A percentile compares a stretch with the other conserved stretches of the same genome.
Evolutionary conservation across 352 stramenopile genomes (phyloP).

Genomic region (Albugo candida): DNA sequence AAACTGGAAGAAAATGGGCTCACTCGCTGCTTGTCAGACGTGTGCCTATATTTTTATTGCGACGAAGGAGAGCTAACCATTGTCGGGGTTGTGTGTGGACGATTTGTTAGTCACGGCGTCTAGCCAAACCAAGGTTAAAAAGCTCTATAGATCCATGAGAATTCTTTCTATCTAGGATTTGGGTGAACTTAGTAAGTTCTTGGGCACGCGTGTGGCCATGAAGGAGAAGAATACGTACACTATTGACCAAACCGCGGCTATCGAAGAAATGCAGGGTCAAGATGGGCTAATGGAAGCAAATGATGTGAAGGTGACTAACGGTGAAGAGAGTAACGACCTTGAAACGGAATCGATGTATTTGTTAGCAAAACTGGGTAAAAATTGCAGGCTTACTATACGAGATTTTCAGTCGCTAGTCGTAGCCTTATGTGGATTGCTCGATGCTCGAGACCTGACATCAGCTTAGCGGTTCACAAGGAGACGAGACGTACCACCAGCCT

Average conservation of each 20-base stretch:
- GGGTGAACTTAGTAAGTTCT: slow-evolving; percentile 7
- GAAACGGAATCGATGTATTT: background rate
- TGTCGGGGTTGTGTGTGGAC: slow-evolving; percentile 14
- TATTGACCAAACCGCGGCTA: too few relatives aligned
- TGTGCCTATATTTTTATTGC: too few relatives aligned
- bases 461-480: slow-evolving; percentile 11
- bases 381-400: slow-evolving; percentile 4
- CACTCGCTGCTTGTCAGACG: background rate
- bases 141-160: slow-evolving; percentile 4
- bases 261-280: too few relatives aligned
- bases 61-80: too few relatives aligned
- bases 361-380: too few relatives aligned
- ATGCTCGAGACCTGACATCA: slow-evolving; percentile 11
- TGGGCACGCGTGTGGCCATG: slow-evolving; percentile 17
- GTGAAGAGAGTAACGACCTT: background rate
- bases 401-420: slow-evolving; percentile 17
- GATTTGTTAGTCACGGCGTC: slow-evolving; percentile 14
- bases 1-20: slow-evolving; percentile 11
- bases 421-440: slow-evolving; percentile 15
- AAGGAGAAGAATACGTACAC: too few relatives aligned
- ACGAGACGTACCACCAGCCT: too few relatives aligned
- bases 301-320: slow-evolving; percentile 3
- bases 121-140: background rate
- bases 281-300: slow-evolving; percentile 7
- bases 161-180: slow-evolving; percentile 14